Evolutionary conservation across 2,329 filamentous ascomycete genomes (phyloP).

Genomic region (Drechslera avenae): DNA sequence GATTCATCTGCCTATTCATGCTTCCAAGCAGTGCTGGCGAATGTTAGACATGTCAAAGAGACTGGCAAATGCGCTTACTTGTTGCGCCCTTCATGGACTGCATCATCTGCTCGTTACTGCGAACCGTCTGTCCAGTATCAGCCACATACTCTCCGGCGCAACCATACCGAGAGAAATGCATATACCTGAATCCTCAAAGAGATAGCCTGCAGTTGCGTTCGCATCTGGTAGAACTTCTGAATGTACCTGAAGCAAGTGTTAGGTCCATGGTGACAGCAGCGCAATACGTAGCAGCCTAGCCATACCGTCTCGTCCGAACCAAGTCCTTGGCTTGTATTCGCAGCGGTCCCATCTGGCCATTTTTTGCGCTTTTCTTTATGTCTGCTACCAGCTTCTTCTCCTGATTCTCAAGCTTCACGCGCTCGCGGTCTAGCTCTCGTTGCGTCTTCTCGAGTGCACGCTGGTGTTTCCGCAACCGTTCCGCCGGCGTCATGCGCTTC

Average conservation of each 20-base stretch:
- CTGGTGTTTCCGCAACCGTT: conserved; percentile 91
- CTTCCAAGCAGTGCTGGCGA: conserved; percentile 75
- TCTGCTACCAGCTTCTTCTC: conserved; percentile 96
- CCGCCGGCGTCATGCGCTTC: conserved; percentile 97
- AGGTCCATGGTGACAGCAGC: background rate
- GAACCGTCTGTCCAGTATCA: conserved; percentile 72
- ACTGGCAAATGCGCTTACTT: conserved; percentile 21
- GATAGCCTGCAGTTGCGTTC: conserved; percentile 94
- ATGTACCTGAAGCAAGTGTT: conserved; percentile 68
- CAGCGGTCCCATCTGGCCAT: conserved; percentile 96
- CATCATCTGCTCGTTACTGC: conserved; percentile 99
- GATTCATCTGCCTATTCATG: conserved; percentile 98
- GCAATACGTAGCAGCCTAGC: conserved; percentile 6
- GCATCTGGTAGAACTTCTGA: conserved; percentile 98
- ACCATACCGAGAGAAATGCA: background rate
- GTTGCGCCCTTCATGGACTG: conserved; percentile 99
- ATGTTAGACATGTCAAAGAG: conserved; percentile 18
- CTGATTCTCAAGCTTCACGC: conserved; percentile 95
- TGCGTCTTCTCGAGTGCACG: conserved; percentile 96
- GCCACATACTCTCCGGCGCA: conserved; percentile 4
- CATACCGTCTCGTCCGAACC: conserved; percentile 81
- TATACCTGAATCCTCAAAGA: conserved; percentile 88
- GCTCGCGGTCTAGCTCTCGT: conserved; percentile 90
- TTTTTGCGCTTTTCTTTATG: conserved; percentile 98
- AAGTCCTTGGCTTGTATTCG: conserved; percentile 98